Evolutionary conservation across 2,329 filamentous ascomycete genomes (phyloP).

Genomic region (Fusarium marasasianum): DNA sequence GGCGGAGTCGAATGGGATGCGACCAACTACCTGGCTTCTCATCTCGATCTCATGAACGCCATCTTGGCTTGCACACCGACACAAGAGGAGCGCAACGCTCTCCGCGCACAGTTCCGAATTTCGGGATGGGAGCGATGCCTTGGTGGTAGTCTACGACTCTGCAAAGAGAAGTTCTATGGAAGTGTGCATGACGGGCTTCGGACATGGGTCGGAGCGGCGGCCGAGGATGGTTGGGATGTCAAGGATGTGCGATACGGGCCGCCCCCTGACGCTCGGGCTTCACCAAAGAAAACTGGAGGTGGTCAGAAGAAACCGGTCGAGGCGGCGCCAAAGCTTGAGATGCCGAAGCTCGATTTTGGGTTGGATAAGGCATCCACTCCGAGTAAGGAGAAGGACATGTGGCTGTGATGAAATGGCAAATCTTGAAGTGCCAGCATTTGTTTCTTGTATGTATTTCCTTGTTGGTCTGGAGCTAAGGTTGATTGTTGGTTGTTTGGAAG

Average conservation of each 20-base stretch:
- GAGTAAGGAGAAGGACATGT: slow-evolving; percentile 46
- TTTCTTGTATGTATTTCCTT: slow-evolving; percentile 38
- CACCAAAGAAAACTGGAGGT: slow-evolving; percentile 47
- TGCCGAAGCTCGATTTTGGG: slow-evolving; percentile 64
- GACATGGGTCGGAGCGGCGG: slow-evolving; percentile 89
- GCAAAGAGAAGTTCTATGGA: slow-evolving; percentile 98
- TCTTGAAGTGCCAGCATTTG: slow-evolving; percentile 25
- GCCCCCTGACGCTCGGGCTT: slow-evolving; percentile 44
- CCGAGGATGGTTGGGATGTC: slow-evolving; percentile 88
- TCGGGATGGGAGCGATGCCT: slow-evolving; percentile 93
- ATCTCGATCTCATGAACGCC: slow-evolving; percentile 92
- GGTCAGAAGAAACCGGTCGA: slow-evolving; percentile 61
- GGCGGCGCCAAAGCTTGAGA: slow-evolving; percentile 69
- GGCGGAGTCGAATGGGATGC: slow-evolving; percentile 99
- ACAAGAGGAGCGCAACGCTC: slow-evolving; percentile 73
- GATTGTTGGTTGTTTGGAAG: slow-evolving; percentile 44
- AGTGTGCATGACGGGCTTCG: slow-evolving; percentile 88
- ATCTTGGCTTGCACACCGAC: slow-evolving; percentile 84
- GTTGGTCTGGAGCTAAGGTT: slow-evolving; percentile 37
- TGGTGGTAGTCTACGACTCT: slow-evolving; percentile 84
- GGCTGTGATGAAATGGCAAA: slow-evolving; percentile 41
- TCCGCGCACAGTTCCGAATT: slow-evolving; percentile 80
- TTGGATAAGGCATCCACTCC: slow-evolving; percentile 46
- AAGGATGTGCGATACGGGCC: slow-evolving; percentile 81
- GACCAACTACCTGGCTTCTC: slow-evolving; percentile 92